Percentiles rank a stretch among this genome's conserved stretches.
Evolutionary conservation across 805 yeast genomes (phyloP).

Genomic region (Wickerhamomyces pijperi): DNA sequence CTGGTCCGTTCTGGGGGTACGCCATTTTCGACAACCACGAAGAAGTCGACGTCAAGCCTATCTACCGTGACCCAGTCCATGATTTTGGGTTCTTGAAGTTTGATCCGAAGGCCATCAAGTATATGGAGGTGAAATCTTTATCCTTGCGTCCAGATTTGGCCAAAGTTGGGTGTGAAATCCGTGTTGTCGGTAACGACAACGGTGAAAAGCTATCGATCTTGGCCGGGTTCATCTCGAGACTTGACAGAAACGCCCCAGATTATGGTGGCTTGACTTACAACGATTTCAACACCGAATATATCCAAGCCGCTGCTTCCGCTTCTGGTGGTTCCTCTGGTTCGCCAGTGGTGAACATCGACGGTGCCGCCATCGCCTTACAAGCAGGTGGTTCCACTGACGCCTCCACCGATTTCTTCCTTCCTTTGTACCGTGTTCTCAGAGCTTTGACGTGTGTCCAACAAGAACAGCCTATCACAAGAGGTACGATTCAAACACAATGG

Average conservation of each 20-base stretch:
- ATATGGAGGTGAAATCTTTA: constrained; percentile 60
- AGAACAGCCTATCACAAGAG: constrained; percentile 57
- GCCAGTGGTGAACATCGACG: constrained; percentile 87
- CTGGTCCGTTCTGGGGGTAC: constrained; percentile 88
- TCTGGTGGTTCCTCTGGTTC: constrained; percentile 95
- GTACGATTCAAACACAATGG: constrained; percentile 91
- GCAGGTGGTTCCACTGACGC: constrained; percentile 92
- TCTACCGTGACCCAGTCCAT: constrained; percentile 89
- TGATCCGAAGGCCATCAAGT: constrained; percentile 59
- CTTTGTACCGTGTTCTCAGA: constrained; percentile 71
- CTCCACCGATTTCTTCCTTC: constrained; percentile 86
- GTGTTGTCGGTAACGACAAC: constrained; percentile 94
- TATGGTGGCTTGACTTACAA: constrained; percentile 82
- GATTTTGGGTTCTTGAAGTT: constrained; percentile 86
- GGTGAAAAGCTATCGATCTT: constrained; percentile 87
- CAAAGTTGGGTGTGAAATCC: constrained; percentile 82
- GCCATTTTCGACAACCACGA: constrained; percentile 93
- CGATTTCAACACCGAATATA: constrained; percentile 89
- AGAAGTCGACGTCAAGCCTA: constrained; percentile 76
- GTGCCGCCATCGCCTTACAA: constrained; percentile 81
- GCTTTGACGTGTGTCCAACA: constrained; percentile 68
- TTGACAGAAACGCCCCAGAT: constrained; percentile 91
- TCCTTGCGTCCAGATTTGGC: constrained; percentile 73
- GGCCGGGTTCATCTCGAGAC: constrained; percentile 67
- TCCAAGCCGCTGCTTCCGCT: constrained; percentile 93